Evolutionary conservation across 2,329 filamentous ascomycete genomes (phyloP), one percentile per base, ranked within the genome.

Genomic region (Pseudogymnoascus sp.): DNA sequence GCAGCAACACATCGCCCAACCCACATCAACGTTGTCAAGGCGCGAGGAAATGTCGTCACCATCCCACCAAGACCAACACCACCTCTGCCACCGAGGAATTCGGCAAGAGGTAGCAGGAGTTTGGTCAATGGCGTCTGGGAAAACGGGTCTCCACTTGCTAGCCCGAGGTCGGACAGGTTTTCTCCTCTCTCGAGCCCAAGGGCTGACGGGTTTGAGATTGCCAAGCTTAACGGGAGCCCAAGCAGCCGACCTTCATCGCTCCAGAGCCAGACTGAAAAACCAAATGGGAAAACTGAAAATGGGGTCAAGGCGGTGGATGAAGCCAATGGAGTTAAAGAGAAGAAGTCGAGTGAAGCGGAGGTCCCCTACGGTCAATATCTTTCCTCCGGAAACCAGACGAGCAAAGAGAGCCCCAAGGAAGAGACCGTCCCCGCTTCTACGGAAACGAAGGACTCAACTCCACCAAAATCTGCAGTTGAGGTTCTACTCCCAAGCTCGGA

Each of bases 41-140:
- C 86, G 40, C 88, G 90, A 71, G 90, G 91, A 23, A 88, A 88
- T 60, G 79, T 97, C 60, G 90, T 97, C 28, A 92, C 86, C 53
- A 96, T 97, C 64, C 86, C 90, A 11, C 96, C 93, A 76, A 84
- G 91, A 37, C 85, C 91, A 0, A 92, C 93, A 1, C 86, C 89
- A 7, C 82, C 72, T 18, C 59, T 96, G 11, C 93, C 93, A 1
- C 82, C 85, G 2, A 82, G 92, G 59, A 96, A 89, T 71, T 88
- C 91, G 0, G 86, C 87, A 8, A 66, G 72, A 66, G 59, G 60
- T 7, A 70, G 66, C 43, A 71, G 62, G 62, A 63, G 11, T n/a
- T 31, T 37, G 18, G n/a, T 38, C 18, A 60, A 60, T 31, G 43
- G 68, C 67, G 37, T 63, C 65, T 28, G 67, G 68, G 6, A 70